Base-by-base conservation (phyloP, 1,284 basidiomycete species). In the Tylopilus sp. region DNA sequence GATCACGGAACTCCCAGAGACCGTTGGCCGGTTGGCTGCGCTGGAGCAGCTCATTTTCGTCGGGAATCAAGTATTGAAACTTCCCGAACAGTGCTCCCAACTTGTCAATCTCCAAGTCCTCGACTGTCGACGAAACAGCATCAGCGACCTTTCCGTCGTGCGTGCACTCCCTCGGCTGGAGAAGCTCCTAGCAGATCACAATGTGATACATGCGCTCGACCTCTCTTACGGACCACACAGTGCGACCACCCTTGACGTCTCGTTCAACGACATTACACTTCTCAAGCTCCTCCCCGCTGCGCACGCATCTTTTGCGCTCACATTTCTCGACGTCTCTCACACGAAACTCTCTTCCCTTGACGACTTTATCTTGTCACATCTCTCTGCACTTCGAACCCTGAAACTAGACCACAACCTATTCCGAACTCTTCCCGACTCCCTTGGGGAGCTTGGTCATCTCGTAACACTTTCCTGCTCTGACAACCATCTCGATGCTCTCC, bases 331-430 rank as follows among this genome's bases (percentile, higher is more conserved):
- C 63, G 77, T 99, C 46, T 95, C 94, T 1, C 79, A 94, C 58
- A 88, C 91, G 49, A 96, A 97, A 69, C 79, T 99, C 9, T 90
- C 91, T 5, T 82, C 83, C 2, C 75, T 99, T 2, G 88, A 92
- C 50, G 85, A 91, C 43, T 71, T 76, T 31, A 78, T 85, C 2
- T 77, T 95, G 26, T 77, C 78, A 7, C 84, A 88, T 45, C 78
- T 96, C 14, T 75, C 81, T 17, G 82, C 84, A n/a, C 81, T 96
- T 41, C 77, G 80, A 46, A 73, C 72, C 4, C 77, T 96, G 44
- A 81, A 81, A 54, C 74, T 97, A 51, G 85, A 93, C 65, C 84
- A 91, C 71, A 96, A 99, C 70, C 82, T 90, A 47, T 86, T 99
- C 64, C 85, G 87, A 12, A 77, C 81, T 7, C 80, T 99, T 30